Evolutionary conservation across 225 moss, liverwort and hornwort species (phyloP), one percentile per base, ranked within the genome.

Genomic region (Takakia lepidozioides): DNA sequence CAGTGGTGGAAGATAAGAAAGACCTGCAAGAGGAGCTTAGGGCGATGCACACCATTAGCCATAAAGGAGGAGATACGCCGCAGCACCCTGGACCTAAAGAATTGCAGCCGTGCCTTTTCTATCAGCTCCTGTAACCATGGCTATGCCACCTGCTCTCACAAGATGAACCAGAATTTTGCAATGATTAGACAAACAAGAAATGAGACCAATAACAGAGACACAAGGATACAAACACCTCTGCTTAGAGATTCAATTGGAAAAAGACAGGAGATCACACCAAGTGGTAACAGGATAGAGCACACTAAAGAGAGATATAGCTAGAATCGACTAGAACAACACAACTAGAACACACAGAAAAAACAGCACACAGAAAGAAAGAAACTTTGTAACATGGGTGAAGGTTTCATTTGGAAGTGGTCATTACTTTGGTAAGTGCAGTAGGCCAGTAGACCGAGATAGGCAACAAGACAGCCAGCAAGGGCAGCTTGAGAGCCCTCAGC

Each of bases 101-200:
- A 84, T 40, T 84, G 88, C 71, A 93, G 48, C 10, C 93, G 81
- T 4, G 93, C 93, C 60, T 86, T 86, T 64, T 71, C 86, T 37
- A 93, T 89, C 58, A 86, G 86, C 65, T 78, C 73, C 59, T 93
- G 93, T 63, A 93, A 72, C 93, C 93, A 93, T 0, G 93, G 93
- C 53, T 71, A 89, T 35, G 81, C 70, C 37, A 93, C 83, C 93
- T 93, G 69, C 42, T n/a, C n/a, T n/a, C n/a, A n/a, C n/a, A n/a
- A n/a, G n/a, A n/a, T n/a, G n/a, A n/a, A n/a, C n/a, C n/a, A n/a
- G n/a, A n/a, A n/a, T n/a, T n/a, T n/a, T n/a, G n/a, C n/a, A n/a
- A n/a, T n/a, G n/a, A n/a, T 17, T 17, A 38, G 38, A 17, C 14
- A 1, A 38, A 18, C 22, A 23, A 2, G 46, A 11, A 11, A 23